phyloP scores from a whole-genome alignment of 129 eudicot species.

The Lonicera japonica region DNA sequence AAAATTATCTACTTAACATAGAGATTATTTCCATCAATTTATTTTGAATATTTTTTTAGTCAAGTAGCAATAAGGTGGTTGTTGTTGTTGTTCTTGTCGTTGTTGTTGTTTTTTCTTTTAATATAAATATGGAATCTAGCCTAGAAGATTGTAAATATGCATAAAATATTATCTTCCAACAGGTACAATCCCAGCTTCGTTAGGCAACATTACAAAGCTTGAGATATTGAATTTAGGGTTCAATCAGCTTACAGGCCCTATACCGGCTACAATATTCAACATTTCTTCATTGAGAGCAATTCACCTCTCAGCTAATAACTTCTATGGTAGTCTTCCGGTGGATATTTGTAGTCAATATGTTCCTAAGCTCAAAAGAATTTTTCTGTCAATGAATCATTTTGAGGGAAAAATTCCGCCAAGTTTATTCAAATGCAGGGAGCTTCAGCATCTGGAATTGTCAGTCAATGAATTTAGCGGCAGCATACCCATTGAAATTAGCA shows the following conservation, averaged over 20 bases:
- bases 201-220: constrained; percentile 10
- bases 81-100: too few species aligned
- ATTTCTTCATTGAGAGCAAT: constrained; percentile 17
- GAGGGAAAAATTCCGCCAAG: constrained; percentile 29
- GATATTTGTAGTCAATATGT: constrained; percentile 13
- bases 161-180: too few species aligned
- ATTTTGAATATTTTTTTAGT: too few species aligned
- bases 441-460: constrained; percentile 17
- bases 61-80: too few species aligned
- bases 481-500: constrained; percentile 29
- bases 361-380: not conserved
- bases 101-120: too few species aligned
- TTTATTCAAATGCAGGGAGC: constrained; percentile 24
- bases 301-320: constrained; percentile 8
- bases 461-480: constrained; percentile 14
- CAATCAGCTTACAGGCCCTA: constrained; percentile 31
- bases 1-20: too few species aligned
- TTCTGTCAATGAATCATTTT: constrained; percentile 14
- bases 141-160: too few species aligned
- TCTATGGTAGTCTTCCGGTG: constrained; percentile 23
- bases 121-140: too few species aligned
- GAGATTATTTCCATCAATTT: too few species aligned
- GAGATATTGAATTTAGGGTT: constrained; percentile 7
- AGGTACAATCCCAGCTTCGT: constrained; percentile 7
- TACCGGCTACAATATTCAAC: constrained; percentile 29